A percentile compares a stretch with the other conserved stretches of the same genome.
These are phyloP conservation scores for Hygrophorus pudorinus DNA, from an alignment of 768 basidiomycete species.

Conservation along the genomic window DNA sequence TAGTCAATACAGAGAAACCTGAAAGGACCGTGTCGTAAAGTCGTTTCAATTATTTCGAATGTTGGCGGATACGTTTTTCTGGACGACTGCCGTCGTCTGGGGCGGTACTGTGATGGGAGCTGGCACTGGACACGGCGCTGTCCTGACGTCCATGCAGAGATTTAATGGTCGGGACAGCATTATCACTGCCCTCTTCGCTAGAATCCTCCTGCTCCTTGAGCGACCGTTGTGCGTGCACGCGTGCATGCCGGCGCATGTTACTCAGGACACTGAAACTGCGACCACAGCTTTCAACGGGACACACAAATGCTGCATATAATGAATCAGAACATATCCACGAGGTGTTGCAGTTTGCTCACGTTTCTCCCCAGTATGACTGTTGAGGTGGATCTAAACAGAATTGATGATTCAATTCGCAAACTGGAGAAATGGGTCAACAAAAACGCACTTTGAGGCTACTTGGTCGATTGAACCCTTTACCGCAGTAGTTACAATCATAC, in stretches of 20 bases:
- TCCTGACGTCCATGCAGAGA: background rate
- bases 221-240: slow-evolving; percentile 42
- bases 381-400: slow-evolving; percentile 58
- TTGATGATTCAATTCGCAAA: background rate
- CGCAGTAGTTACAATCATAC: slow-evolving; percentile 73
- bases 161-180: slow-evolving; percentile 16
- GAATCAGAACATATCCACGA: slow-evolving; percentile 5
- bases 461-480: slow-evolving; percentile 73
- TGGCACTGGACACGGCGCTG: background rate
- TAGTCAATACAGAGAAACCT: too few relatives aligned
- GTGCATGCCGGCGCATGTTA: slow-evolving; percentile 82
- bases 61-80: background rate
- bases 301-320: slow-evolving; percentile 51
- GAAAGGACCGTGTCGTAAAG: too few relatives aligned
- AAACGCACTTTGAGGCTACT: slow-evolving; percentile 64
- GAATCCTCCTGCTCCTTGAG: slow-evolving; percentile 27
- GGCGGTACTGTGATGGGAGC: background rate
- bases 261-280: slow-evolving; percentile 73
- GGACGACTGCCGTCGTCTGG: too few relatives aligned
- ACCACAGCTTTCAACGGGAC: slow-evolving; percentile 58
- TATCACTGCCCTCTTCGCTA: slow-evolving; percentile 37
- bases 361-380: slow-evolving; percentile 80
- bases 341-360: slow-evolving; percentile 36
- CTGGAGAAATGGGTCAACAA: background rate
- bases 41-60: background rate